These are phyloP conservation scores for Persicaria maculosa DNA, from an alignment of 148 eudicot species.

Conservation along the genomic window DNA sequence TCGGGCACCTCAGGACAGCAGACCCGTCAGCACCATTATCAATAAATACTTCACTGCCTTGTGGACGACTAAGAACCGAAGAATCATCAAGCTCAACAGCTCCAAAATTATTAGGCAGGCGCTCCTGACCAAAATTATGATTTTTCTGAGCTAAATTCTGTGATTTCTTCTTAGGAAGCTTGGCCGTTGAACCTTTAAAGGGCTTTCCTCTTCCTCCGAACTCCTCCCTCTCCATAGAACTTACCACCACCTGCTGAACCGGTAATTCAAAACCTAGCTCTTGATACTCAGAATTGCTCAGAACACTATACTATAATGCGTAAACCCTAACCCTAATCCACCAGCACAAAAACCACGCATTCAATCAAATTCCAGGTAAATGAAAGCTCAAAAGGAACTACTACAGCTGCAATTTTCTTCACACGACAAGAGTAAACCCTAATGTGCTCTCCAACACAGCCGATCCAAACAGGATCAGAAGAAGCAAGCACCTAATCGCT, in stretches of 20 bases:
- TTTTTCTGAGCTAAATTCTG: slow-evolving; percentile 21
- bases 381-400: background rate
- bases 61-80: slow-evolving; percentile 23
- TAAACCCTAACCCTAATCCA: background rate
- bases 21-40: slow-evolving; percentile 27
- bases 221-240: background rate
- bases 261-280: background rate
- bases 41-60: slow-evolving; percentile 9
- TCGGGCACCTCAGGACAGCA: slow-evolving; percentile 37
- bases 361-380: background rate
- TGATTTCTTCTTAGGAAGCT: slow-evolving; percentile 10
- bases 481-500: background rate
- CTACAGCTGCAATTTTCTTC: background rate
- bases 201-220: background rate
- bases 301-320: background rate
- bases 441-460: background rate
- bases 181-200: slow-evolving; percentile 31
- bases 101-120: slow-evolving; percentile 21
- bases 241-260: too few species aligned
- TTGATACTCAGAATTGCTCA: background rate
- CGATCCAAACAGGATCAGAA: background rate
- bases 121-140: slow-evolving; percentile 17
- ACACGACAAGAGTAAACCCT: background rate
- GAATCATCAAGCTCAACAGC: slow-evolving; percentile 32
- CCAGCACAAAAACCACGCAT: background rate